Percentiles rank a stretch among this genome's conserved stretches.
These are phyloP conservation scores for Coprinellus micaceus DNA, from an alignment of 768 basidiomycete genomes.

Conservation along the genomic window DNA sequence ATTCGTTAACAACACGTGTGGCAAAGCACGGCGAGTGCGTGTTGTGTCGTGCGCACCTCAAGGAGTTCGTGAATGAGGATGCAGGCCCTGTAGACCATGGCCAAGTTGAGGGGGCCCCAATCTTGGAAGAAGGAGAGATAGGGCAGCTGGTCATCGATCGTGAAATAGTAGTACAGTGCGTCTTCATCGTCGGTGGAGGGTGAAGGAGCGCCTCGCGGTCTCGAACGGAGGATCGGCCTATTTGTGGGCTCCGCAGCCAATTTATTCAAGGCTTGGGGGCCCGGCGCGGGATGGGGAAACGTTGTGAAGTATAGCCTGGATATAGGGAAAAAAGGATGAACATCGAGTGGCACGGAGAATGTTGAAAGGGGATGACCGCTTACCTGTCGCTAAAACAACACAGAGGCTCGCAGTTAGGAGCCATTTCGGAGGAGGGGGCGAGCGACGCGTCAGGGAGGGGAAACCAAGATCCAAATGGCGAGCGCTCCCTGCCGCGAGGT, in stretches of 20 bases:
- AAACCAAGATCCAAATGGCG: conserved; percentile 15
- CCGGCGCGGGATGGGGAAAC: conserved; percentile 75
- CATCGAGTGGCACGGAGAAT: conserved; percentile 5
- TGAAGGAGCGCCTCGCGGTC: conserved; percentile 55
- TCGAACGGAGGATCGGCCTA: conserved; percentile 60
- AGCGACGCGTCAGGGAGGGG: conserved; percentile 21
- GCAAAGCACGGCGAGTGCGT: conserved; percentile 33
- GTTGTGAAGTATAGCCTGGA: conserved; percentile 83
- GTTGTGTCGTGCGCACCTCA: conserved; percentile 46
- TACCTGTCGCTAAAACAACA: conserved; percentile 79
- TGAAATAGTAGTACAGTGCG: conserved; percentile 84
- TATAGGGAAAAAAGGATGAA: conserved; percentile 10
- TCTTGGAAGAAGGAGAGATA: conserved; percentile 95
- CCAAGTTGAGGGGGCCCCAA: conserved; percentile 88
- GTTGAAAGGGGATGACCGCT: conserved; percentile 17
- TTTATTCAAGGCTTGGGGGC: conserved; percentile 61
- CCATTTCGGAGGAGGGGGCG: conserved; percentile 27
- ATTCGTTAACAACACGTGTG: conserved; percentile 29
- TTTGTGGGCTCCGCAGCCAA: conserved; percentile 47
- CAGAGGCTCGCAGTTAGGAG: conserved; percentile 67
- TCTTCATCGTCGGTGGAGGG: conserved; percentile 65
- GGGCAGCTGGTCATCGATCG: conserved; percentile 86
- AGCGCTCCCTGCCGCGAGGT: neutral
- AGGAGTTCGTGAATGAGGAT: conserved; percentile 88
- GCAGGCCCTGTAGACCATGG: conserved; percentile 92